Evolutionary conservation across 805 yeast genomes (phyloP), one percentile per base, ranked within the genome.

Genomic region (Candida railenensis): DNA sequence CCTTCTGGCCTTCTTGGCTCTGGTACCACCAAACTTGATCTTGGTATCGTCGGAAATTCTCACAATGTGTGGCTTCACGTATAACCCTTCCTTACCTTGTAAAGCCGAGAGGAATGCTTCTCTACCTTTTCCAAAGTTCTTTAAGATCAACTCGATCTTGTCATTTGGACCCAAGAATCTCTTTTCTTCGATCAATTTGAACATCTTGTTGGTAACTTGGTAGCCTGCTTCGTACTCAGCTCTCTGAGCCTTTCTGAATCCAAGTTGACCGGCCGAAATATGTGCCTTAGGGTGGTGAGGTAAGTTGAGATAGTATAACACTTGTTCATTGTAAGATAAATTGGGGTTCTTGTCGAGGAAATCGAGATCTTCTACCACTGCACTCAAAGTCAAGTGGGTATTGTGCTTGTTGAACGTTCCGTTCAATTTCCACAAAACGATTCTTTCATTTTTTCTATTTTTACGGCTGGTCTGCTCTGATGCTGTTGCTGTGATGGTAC

Each of bases 191-290:
- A 92, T 87, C 53, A 76, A 64, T 51, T 82, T 77, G 66, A 92
- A 89, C 68, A 88, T 74, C 52, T 79, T 80, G 3, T 90, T 73
- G 14, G 90, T 73, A 8, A 92, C 85, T 64, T 90, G 97, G 73
- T 85, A 91, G 12, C 86, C 86, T 1, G 96, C 97, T 67, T 92
- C 99, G 59, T 88, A 89, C 65, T 89, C 96, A 42, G 95, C 89
- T 67, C 97, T 82, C 47, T 89, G 89, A 15, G 94, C 81, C 59
- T 90, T 89, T 59, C 89, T 80, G 74, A 90, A 92, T 2, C 98
- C 99, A 43, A 89, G 73, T 61, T 80, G 81, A 43, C 99, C 99
- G 0, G 96, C 85, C 5, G 89, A 79, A 43, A 88, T 69, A 19
- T 85, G 80, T 39, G 85, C 62, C 52, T 80, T 76, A 22, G 85